phyloP scores from a whole-genome alignment of 108 stramenopile species.

The Discostella stelligeroides region DNA sequence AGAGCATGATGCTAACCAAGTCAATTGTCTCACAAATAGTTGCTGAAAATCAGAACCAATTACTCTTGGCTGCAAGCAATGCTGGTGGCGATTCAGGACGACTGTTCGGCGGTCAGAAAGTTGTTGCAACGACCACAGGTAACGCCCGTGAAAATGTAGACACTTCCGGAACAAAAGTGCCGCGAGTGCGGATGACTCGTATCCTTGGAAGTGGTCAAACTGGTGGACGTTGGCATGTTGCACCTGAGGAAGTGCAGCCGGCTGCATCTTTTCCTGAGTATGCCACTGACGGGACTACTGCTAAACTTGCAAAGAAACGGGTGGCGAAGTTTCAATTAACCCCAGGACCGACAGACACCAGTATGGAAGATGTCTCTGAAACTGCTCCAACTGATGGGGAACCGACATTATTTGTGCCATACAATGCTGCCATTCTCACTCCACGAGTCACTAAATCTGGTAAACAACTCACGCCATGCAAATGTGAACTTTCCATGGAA shows the following conservation, averaged over 20 bases:
- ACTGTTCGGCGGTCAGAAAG: neutral
- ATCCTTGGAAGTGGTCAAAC: slow-evolving; percentile 39
- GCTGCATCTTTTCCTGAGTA: neutral
- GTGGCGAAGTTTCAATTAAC: neutral
- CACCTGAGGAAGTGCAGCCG: neutral
- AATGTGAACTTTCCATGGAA: neutral
- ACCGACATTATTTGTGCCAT: neutral
- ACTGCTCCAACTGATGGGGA: neutral
- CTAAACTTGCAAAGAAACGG: neutral
- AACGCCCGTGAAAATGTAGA: neutral
- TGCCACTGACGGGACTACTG: neutral
- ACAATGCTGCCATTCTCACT: slow-evolving; percentile 5
- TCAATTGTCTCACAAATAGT: slow-evolving; percentile 1
- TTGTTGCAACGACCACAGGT: neutral
- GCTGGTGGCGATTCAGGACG: neutral
- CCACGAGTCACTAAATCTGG: neutral
- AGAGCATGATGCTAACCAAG: slow-evolving; percentile 6
- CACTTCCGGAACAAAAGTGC: slow-evolving; percentile 16
- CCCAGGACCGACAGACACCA: neutral
- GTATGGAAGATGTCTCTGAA: neutral
- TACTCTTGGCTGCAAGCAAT: neutral
- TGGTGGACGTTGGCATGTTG: slow-evolving; percentile 14
- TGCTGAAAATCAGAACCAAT: slow-evolving; percentile 4
- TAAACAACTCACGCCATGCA: slow-evolving; percentile 11
- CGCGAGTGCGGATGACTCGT: slow-evolving; percentile 41